Base-by-base conservation (phyloP, 805 yeast genomes). In the Blastobotrys muscicola region DNA sequence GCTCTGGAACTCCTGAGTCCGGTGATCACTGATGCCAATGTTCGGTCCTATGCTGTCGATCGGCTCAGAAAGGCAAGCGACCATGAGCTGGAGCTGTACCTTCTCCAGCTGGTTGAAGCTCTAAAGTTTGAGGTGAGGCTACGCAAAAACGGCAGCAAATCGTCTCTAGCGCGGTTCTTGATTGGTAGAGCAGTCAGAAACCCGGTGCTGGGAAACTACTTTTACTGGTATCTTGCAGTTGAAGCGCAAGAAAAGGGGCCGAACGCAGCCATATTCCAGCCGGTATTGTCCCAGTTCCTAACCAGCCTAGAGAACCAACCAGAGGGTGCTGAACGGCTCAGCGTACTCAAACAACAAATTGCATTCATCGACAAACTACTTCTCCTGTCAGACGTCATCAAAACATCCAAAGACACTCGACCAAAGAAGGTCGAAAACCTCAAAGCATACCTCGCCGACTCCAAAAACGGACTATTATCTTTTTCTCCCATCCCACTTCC, bases 201-300 rank as follows among this genome's bases (percentile, higher is more conserved):
- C 56, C 72, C 74, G 14, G 67, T 74, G 13, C 66, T 94, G 34
- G 92, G 95, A 0, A 87, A 80, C 56, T 85, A 75, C 56, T 77
- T 94, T 48, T 89, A 85, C 60, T 92, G 98, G 97, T 85, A 82
- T 57, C 73, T 92, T 41, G 81, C 80, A 50, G 95, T 94, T 1
- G 97, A 90, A 56, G 75, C 82, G 29, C 85, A 82, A 54, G 95
- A 85, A 45, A 57, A 61, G 35, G 73, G 38, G 3, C 44, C 45
- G 5, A 36, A 72, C 2, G 58, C 60, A 23, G 57, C 61, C 30
- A 65, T 68, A 16, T 78, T 64, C 53, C 63, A 60, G 46, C 74
- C 71, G 12, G 70, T 77, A 6, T 50, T 74, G 35, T 66, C 68
- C 5, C 72, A 72, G 36, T 78, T 72, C 49, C 50, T 69, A 47